phyloP scores from a whole-genome alignment of 495 filamentous ascomycete genomes.

The Xeromyces bisporus region DNA sequence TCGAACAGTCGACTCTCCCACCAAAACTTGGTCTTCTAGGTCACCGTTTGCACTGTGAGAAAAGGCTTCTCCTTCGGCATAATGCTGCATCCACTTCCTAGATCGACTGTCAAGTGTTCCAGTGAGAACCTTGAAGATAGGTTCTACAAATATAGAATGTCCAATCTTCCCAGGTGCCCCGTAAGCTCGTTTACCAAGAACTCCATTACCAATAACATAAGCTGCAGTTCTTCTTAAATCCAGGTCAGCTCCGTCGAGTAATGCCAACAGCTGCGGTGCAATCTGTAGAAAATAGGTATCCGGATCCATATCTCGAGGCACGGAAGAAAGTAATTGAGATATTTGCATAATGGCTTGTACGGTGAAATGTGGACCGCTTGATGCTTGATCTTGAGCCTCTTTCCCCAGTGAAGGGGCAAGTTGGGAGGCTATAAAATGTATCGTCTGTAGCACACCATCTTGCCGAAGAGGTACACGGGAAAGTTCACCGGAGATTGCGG shows the following conservation, averaged over 20 bases:
- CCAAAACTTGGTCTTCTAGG: constrained; percentile 5
- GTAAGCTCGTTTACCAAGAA: constrained; percentile 46
- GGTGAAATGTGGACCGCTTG: constrained; percentile 46
- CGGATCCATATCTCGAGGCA: constrained; percentile 40
- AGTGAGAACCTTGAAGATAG: constrained; percentile 43
- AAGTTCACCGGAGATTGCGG: constrained; percentile 33
- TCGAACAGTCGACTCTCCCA: constrained; percentile 10
- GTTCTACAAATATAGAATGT: constrained; percentile 50
- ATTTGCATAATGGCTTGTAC: constrained; percentile 55
- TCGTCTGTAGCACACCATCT: constrained; percentile 46
- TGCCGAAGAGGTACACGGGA: constrained; percentile 47
- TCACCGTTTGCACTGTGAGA: background rate
- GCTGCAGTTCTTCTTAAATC: constrained; percentile 51
- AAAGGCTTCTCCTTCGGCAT: constrained; percentile 2
- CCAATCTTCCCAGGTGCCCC: constrained; percentile 55
- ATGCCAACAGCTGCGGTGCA: constrained; percentile 45
- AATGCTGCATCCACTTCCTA: constrained; percentile 10
- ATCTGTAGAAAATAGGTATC: constrained; percentile 44
- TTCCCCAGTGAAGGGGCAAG: constrained; percentile 30
- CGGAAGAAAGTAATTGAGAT: constrained; percentile 42
- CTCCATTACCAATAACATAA: constrained; percentile 58
- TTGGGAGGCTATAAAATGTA: constrained; percentile 52
- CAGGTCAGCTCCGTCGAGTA: constrained; percentile 47
- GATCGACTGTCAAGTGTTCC: constrained; percentile 26
- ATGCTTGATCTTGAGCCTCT: constrained; percentile 17